phyloP scores from a whole-genome alignment of 805 yeast genomes.

The Wilhelminamyces savonicus region DNA sequence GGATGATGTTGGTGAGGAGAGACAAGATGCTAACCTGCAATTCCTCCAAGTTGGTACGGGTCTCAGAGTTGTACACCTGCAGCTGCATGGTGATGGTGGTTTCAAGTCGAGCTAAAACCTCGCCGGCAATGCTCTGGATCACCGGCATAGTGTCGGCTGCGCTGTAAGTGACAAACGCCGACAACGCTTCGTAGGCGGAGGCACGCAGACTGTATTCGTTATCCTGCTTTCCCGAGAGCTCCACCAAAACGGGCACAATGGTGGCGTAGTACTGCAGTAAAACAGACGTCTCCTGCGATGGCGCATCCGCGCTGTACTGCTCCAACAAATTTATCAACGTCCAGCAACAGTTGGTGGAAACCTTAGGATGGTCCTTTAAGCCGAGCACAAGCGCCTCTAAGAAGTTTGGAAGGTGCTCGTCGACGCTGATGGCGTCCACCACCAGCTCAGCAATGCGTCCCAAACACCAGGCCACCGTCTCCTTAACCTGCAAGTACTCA shows the following conservation, averaged over 20 bases:
- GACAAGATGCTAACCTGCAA: constrained; percentile 77
- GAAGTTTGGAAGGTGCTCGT: constrained; percentile 61
- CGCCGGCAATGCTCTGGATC: constrained; percentile 69
- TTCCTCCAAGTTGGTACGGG: constrained; percentile 74
- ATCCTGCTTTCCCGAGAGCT: constrained; percentile 64
- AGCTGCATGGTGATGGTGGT: constrained; percentile 52
- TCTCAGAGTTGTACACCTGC: constrained; percentile 62
- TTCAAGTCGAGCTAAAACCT: constrained; percentile 66
- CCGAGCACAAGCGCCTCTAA: constrained; percentile 72
- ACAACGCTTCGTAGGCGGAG: constrained; percentile 92
- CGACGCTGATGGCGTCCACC: constrained; percentile 65
- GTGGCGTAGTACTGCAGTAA: constrained; percentile 69
- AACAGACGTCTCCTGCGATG: constrained; percentile 45
- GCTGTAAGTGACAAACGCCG: constrained; percentile 72
- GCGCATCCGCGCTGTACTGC: constrained; percentile 47
- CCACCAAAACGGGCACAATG: constrained; percentile 64
- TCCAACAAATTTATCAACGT: constrained; percentile 87
- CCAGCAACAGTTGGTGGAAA: constrained; percentile 97
- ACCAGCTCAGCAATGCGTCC: constrained; percentile 92
- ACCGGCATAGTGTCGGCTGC: constrained; percentile 63
- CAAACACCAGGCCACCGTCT: constrained; percentile 97
- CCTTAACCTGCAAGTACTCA: constrained; percentile 77
- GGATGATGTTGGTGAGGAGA: constrained; percentile 72
- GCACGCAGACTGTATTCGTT: constrained; percentile 88
- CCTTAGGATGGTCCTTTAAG: constrained; percentile 86